Conservation (phyloP, 805 yeast genomes). For the Yarrowia keelungensis region DNA sequence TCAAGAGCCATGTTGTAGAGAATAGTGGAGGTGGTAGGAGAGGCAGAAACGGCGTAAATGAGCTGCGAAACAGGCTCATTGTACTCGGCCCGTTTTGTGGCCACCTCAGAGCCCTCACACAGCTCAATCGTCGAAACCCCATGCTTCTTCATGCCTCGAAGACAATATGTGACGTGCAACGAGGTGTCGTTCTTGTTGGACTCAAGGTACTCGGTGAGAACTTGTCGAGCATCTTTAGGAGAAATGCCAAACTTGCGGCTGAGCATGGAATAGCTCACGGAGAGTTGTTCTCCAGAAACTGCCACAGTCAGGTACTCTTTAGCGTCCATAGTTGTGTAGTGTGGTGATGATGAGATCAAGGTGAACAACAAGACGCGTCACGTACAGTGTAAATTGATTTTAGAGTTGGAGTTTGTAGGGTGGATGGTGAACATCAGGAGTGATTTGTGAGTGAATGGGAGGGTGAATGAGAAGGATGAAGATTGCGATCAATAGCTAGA, state of each 20-base stretch:
- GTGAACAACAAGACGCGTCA: slow-evolving; percentile 20
- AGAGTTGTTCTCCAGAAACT: slow-evolving; percentile 22
- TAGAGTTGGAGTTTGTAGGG: neutral
- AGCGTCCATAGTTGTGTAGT: slow-evolving; percentile 8
- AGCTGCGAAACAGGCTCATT: slow-evolving; percentile 7
- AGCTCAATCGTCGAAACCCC: slow-evolving; percentile 20
- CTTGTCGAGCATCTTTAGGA: neutral
- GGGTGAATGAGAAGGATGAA: neutral
- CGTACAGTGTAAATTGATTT: slow-evolving; percentile 16
- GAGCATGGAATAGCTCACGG: slow-evolving; percentile 13
- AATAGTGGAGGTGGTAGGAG: neutral
- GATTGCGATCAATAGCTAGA: no score
- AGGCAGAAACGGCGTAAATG: slow-evolving; percentile 21
- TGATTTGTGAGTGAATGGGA: neutral
- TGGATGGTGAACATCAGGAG: no score
- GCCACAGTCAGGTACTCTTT: slow-evolving; percentile 34
- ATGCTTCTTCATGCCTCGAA: slow-evolving; percentile 12
- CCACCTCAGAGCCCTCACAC: neutral
- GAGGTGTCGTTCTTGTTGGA: neutral
- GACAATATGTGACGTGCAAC: slow-evolving; percentile 9
- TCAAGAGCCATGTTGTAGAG: slow-evolving; percentile 22
- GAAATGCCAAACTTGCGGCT: slow-evolving; percentile 8
- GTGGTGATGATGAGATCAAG: neutral
- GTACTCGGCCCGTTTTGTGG: neutral
- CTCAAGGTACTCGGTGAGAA: slow-evolving; percentile 1